A percentile compares a stretch with the other conserved stretches of the same genome.
Evolutionary conservation across 352 stramenopile species (phyloP).

Genomic region (Thalassiosira mediterranea): DNA sequence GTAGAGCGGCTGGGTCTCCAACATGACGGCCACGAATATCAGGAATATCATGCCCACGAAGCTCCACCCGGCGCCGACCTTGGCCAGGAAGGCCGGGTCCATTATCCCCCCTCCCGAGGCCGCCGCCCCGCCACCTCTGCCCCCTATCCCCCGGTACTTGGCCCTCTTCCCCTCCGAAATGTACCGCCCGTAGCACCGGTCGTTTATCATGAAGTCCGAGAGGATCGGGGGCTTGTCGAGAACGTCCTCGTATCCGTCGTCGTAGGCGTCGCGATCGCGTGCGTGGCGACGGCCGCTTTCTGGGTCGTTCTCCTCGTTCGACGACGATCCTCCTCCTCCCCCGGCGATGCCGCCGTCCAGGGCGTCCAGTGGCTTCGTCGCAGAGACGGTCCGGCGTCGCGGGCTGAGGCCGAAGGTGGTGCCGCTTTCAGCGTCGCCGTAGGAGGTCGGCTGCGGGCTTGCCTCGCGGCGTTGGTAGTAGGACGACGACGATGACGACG

Average conservation of each 20-base stretch:
- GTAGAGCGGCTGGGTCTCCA: conserved; percentile 51
- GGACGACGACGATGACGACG: neutral
- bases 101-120: conserved; percentile 13
- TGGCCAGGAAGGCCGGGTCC: conserved; percentile 46
- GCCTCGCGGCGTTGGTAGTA: neutral
- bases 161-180: conserved; percentile 30
- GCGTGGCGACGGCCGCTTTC: conserved; percentile 20
- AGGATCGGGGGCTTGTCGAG: conserved; percentile 43
- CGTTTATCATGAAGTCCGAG: conserved; percentile 53
- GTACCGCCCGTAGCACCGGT: conserved; percentile 43
- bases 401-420: conserved; percentile 7
- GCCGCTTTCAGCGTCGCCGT: conserved; percentile 7
- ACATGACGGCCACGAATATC: conserved; percentile 47
- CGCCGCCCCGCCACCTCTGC: neutral
- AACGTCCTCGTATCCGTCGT: conserved; percentile 36
- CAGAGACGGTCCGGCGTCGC: neutral
- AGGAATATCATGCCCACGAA: conserved; percentile 56
- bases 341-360: neutral
- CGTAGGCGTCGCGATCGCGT: conserved; percentile 16
- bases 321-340: conserved; percentile 1
- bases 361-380: conserved; percentile 6
- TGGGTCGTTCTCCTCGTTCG: conserved; percentile 43
- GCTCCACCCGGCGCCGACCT: conserved; percentile 28
- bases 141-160: conserved; percentile 25
- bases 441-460: neutral